Conservation (phyloP, 208 protist genomes). For the Trypanosoma cruzi region DNA sequence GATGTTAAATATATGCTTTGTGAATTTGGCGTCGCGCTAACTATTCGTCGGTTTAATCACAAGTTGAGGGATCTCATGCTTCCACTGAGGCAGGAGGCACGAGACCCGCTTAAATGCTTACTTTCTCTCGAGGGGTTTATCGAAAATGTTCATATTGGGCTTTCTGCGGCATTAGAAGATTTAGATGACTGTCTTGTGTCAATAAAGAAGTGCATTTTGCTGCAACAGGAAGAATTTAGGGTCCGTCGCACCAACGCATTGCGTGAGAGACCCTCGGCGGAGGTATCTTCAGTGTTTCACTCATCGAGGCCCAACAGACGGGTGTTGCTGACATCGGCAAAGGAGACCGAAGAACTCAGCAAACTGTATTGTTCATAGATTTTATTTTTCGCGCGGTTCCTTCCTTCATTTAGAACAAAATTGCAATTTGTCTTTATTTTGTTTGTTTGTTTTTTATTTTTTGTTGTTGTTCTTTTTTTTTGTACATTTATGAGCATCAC, state of each 20-base stretch:
- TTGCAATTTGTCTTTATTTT: background rate
- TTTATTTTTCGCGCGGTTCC: background rate
- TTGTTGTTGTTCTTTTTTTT: background rate
- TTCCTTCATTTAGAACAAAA: background rate
- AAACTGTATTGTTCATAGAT: conserved; percentile 29
- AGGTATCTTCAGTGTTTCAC: conserved; percentile 2
- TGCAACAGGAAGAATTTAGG: conserved; percentile 25
- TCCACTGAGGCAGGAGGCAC: conserved; percentile 14
- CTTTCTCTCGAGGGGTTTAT: conserved; percentile 27
- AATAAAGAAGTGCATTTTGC: conserved; percentile 25
- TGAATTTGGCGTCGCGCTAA: conserved; percentile 21
- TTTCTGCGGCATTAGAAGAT: conserved; percentile 31
- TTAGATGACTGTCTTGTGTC: conserved; percentile 28
- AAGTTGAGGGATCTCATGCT: conserved; percentile 28
- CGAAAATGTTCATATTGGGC: conserved; percentile 23
- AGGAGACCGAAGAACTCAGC: conserved; percentile 31
- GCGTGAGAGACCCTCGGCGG: conserved; percentile 5
- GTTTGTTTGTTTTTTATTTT: background rate
- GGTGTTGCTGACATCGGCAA: background rate
- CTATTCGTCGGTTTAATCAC: conserved; percentile 30
- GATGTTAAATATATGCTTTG: conserved; percentile 14
- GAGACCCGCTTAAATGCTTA: conserved; percentile 18
- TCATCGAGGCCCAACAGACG: background rate
- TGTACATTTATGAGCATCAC: background rate
- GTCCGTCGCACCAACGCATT: conserved; percentile 20